A percentile compares a stretch with the other conserved stretches of the same genome.
phyloP scores from a whole-genome alignment of 768 basidiomycete species.

The Boletus pseudo-olivaceus region DNA sequence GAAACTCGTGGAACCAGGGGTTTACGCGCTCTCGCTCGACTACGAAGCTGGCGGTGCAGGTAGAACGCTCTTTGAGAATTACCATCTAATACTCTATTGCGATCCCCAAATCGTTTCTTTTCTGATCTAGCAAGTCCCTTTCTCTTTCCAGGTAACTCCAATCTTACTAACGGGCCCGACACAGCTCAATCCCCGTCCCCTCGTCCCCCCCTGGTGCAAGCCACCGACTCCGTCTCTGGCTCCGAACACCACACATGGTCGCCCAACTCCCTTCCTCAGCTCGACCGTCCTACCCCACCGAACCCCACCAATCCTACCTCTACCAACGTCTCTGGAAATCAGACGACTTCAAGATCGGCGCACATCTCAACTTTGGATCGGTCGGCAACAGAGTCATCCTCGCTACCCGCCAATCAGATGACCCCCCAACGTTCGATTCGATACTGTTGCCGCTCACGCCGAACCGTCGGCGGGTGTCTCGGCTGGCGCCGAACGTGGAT shows the following conservation, averaged over 20 bases:
- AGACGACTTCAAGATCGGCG: constrained; percentile 60
- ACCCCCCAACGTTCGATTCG: not conserved
- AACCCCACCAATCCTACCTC: constrained; percentile 51
- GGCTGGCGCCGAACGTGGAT: constrained; percentile 4
- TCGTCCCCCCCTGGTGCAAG: constrained; percentile 55
- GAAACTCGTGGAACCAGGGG: constrained; percentile 39
- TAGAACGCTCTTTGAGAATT: constrained; percentile 49
- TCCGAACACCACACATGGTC: constrained; percentile 39
- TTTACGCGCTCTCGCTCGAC: constrained; percentile 57
- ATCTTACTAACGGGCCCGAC: not conserved
- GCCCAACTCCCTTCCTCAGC: constrained; percentile 21
- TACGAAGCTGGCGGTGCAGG: constrained; percentile 67
- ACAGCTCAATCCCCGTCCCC: constrained; percentile 51
- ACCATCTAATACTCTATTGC: constrained; percentile 49
- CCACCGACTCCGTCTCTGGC: constrained; percentile 63
- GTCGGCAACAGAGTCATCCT: constrained; percentile 49
- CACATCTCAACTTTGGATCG: constrained; percentile 50
- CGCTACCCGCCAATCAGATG: constrained; percentile 32
- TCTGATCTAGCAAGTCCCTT: constrained; percentile 52
- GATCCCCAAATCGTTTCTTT: constrained; percentile 54
- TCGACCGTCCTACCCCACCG: constrained; percentile 26
- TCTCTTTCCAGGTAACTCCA: not conserved
- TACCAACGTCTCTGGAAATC: constrained; percentile 67
- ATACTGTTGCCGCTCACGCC: not conserved
- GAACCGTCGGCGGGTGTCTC: constrained; percentile 4